Base-by-base conservation (phyloP, 176 grass and related monocot genomes). In the Thalia dealbata region DNA sequence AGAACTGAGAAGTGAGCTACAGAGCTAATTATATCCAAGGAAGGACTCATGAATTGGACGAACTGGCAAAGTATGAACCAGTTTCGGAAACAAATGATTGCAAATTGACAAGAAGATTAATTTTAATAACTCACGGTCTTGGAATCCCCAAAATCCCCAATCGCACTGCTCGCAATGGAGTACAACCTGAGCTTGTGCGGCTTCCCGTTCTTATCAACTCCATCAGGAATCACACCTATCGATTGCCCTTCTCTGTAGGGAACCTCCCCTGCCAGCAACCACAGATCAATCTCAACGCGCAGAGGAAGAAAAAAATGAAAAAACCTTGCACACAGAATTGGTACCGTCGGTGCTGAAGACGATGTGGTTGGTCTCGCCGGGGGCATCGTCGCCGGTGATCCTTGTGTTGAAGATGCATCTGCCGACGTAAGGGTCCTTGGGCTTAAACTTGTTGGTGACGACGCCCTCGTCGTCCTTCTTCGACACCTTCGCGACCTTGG, bases 311-410 rank as follows among this genome's bases (percentile, higher is more conserved):
- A 32, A 29, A 30, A 7, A n/a, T 14, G n/a, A n/a, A n/a, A n/a
- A n/a, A 23, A 60, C n/a, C 12, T n/a, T 28, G 29, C 10, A 30
- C 62, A 30, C 10, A 28, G 2, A 68, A 68, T 6, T 5, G 11
- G 44, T 64, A 92, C 91, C 87, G 46, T 92, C 89, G 26, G 83
- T 86, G 85, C 67, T 84, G 93, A 97, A 97, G 68, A 97, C 83
- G 80, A 97, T 97, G 89, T 97, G 93, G 82, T 90, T 90, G 10
- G 93, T 97, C 87, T 97, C 89, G 13, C 93, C 93, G 0, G 93
- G 93, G 3, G 93, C 93, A 52, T 97, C 93, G 51, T 88, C 93
- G 4, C 78, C 89, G 18, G 93, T 97, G 89, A 97, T 97, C 81
- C 86, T 92, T 78, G 93, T 90, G 85, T 97, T 97, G 76, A 97